Evolutionary conservation across 805 yeast genomes (phyloP).

Genomic region (Candida hungchunana): DNA sequence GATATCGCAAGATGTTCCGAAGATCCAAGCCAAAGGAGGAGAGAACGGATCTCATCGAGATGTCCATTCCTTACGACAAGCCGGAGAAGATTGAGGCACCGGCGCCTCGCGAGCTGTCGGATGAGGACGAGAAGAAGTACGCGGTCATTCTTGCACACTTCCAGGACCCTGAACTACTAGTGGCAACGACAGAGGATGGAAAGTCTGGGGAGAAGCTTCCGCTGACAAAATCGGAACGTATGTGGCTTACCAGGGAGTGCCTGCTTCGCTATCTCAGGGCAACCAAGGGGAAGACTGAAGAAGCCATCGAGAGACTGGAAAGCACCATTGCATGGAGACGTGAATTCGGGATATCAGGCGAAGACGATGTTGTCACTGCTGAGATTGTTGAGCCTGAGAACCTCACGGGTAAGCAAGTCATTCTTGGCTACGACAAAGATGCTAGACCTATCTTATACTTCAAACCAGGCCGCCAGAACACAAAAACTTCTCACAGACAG

Average conservation of each 20-base stretch:
- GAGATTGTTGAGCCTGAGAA: conserved; percentile 62
- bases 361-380: conserved; percentile 47
- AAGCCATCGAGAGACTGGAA: conserved; percentile 71
- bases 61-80: conserved; percentile 46
- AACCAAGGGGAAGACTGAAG: conserved; percentile 78
- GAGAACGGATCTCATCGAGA: conserved; percentile 25
- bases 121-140: conserved; percentile 43
- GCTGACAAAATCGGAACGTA: conserved; percentile 56
- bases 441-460: conserved; percentile 86
- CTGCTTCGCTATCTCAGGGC: conserved; percentile 85
- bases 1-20: no score
- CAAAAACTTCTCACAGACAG: conserved; percentile 80
- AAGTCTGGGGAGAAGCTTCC: conserved; percentile 31
- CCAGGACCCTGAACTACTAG: conserved; percentile 38
- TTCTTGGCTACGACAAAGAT: conserved; percentile 78
- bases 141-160: conserved; percentile 55
- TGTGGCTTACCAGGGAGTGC: conserved; percentile 93
- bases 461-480: conserved; percentile 92
- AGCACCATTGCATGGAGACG: conserved; percentile 87
- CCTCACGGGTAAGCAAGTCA: conserved; percentile 86
- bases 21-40: conserved; percentile 18
- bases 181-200: conserved; percentile 24
- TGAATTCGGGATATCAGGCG: conserved; percentile 69
- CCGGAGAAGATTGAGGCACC: conserved; percentile 48
- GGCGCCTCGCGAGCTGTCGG: conserved; percentile 2